These are phyloP conservation scores for Leptographium wingfieldii DNA, from an alignment of 2,329 filamentous ascomycete species.

Conservation along the genomic window DNA sequence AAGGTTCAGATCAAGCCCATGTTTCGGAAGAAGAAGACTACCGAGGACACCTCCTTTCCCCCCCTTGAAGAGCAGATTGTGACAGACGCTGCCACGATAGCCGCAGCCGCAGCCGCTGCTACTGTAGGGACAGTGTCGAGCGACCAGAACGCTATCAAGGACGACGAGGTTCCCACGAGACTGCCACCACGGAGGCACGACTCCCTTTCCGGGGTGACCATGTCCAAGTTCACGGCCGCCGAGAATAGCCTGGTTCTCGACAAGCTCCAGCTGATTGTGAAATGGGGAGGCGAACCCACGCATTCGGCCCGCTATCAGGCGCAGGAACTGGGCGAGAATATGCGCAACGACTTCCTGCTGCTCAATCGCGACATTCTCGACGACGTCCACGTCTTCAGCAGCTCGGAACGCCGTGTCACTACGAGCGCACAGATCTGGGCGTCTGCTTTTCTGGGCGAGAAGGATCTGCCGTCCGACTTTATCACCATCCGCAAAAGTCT, in stretches of 20 bases:
- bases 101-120: not conserved
- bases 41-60: slow-evolving; percentile 29
- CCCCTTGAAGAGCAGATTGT: slow-evolving; percentile 22
- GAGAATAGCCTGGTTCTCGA: slow-evolving; percentile 90
- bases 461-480: slow-evolving; percentile 73
- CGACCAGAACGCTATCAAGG: slow-evolving; percentile 12
- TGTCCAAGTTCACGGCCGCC: slow-evolving; percentile 85
- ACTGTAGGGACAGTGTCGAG: not conserved
- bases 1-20: slow-evolving; percentile 99
- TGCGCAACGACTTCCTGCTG: slow-evolving; percentile 86
- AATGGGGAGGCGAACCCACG: slow-evolving; percentile 97
- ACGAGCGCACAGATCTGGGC: slow-evolving; percentile 97
- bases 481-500: slow-evolving; percentile 90
- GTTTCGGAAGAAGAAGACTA: slow-evolving; percentile 79
- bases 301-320: slow-evolving; percentile 95
- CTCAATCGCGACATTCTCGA: slow-evolving; percentile 88
- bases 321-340: slow-evolving; percentile 87
- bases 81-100: slow-evolving; percentile 11
- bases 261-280: slow-evolving; percentile 94
- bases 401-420: slow-evolving; percentile 85
- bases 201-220: slow-evolving; percentile 77
- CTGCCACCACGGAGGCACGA: slow-evolving; percentile 55
- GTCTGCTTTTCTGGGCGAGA: slow-evolving; percentile 73
- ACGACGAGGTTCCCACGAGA: slow-evolving; percentile 19
- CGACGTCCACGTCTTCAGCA: slow-evolving; percentile 90